A percentile compares a stretch with the other conserved stretches of the same genome.
These are phyloP conservation scores for Camellia sinensis DNA, from an alignment of 148 eudicot genomes.

Conservation along the genomic window DNA sequence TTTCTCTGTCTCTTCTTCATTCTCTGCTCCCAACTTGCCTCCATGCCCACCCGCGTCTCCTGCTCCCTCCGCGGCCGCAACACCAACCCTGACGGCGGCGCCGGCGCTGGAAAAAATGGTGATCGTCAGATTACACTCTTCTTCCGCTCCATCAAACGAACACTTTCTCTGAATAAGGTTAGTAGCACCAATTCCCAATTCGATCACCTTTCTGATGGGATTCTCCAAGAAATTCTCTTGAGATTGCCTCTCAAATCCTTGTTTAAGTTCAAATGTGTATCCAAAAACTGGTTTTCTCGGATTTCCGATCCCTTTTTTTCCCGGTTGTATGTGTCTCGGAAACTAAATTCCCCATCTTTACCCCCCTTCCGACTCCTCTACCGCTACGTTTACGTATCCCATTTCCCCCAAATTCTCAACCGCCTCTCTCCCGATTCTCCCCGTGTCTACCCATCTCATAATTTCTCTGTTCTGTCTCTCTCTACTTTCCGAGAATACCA, in stretches of 20 bases:
- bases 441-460: not conserved
- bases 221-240: not conserved
- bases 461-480: slow-evolving; percentile 13
- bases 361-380: slow-evolving; percentile 5
- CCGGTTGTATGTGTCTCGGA: not conserved
- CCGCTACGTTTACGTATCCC: slow-evolving; percentile 14
- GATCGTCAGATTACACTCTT: too few species aligned
- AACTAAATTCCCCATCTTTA: not conserved
- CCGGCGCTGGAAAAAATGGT: too few species aligned
- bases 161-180: not conserved
- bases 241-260: slow-evolving; percentile 15
- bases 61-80: too few species aligned
- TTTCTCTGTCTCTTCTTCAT: too few species aligned
- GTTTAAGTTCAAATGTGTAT: slow-evolving; percentile 18
- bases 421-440: slow-evolving; percentile 6
- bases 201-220: not conserved
- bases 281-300: slow-evolving; percentile 3
- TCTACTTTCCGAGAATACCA: slow-evolving; percentile 18
- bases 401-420: not conserved
- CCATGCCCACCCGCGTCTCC: too few species aligned
- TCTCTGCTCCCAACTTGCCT: too few species aligned
- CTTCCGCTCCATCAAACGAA: too few species aligned
- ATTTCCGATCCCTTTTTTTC: slow-evolving; percentile 1
- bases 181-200: not conserved
- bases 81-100: too few species aligned